phyloP scores from a whole-genome alignment of 2,329 filamentous ascomycete genomes.

The Fusarium sp. region DNA sequence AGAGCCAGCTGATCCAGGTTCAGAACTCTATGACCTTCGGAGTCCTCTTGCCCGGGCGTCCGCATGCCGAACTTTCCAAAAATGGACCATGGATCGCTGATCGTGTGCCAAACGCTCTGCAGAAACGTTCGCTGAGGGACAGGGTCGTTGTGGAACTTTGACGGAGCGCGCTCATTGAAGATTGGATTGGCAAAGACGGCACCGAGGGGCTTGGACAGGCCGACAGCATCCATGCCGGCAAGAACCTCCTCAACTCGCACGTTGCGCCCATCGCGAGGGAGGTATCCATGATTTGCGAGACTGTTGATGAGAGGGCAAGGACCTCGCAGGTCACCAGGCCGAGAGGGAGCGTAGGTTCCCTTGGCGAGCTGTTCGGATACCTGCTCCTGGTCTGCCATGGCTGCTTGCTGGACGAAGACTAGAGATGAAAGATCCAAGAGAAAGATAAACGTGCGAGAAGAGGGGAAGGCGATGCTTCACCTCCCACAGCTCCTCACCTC shows the following conservation, averaged over 20 bases:
- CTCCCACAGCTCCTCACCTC: not conserved
- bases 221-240: conserved; percentile 29
- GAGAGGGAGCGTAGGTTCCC: conserved; percentile 32
- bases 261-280: conserved; percentile 38
- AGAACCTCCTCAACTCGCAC: conserved; percentile 31
- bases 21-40: conserved; percentile 28
- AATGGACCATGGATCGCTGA: conserved; percentile 36
- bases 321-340: conserved; percentile 34
- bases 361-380: conserved; percentile 17
- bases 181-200: conserved; percentile 38
- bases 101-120: conserved; percentile 5
- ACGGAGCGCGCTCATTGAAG: conserved; percentile 31
- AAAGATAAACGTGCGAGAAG: not conserved
- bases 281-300: conserved; percentile 43
- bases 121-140: conserved; percentile 13
- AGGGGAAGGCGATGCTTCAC: not conserved
- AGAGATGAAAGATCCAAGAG: not conserved
- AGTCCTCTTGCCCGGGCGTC: conserved; percentile 34
- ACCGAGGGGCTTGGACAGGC: conserved; percentile 37
- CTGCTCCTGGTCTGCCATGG: conserved; percentile 21
- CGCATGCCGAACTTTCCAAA: conserved; percentile 38
- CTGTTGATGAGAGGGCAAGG: conserved; percentile 42
- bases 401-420: not conserved
- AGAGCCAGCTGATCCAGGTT: conserved; percentile 38
- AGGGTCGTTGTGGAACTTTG: conserved; percentile 13